These are phyloP conservation scores for Candida arabinofermentans DNA, from an alignment of 805 yeast genomes.

Conservation along the genomic window DNA sequence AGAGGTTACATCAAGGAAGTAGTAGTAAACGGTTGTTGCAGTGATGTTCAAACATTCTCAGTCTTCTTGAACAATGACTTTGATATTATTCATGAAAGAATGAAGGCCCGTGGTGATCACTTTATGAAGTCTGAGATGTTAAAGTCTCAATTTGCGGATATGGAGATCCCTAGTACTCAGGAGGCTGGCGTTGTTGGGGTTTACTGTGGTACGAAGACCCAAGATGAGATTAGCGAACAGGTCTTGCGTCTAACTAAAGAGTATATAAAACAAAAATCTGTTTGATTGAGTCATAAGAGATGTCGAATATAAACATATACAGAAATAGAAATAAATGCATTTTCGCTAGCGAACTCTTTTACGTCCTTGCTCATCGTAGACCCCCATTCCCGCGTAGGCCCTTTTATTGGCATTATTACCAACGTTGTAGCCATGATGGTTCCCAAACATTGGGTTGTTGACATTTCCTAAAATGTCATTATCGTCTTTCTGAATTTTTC, in stretches of 20 bases:
- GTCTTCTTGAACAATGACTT: slow-evolving; percentile 64
- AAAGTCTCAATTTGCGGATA: slow-evolving; percentile 66
- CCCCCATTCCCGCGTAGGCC: not conserved
- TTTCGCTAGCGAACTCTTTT: not conserved
- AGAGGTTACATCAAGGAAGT: slow-evolving; percentile 54
- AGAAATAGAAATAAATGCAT: not conserved
- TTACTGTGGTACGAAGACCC: slow-evolving; percentile 19
- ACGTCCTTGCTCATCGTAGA: not conserved
- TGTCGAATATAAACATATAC: not conserved
- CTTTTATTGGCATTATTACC: not conserved
- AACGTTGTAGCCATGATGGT: slow-evolving; percentile 6
- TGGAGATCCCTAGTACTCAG: slow-evolving; percentile 58
- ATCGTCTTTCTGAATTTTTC: slow-evolving; percentile 86
- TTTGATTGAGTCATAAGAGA: no score
- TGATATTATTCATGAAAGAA: slow-evolving; percentile 58
- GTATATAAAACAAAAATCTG: not conserved
- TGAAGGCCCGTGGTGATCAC: slow-evolving; percentile 64
- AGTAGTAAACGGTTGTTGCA: slow-evolving; percentile 9
- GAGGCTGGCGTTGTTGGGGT: slow-evolving; percentile 13
- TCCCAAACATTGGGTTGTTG: slow-evolving; percentile 22
- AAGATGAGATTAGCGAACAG: slow-evolving; percentile 12
- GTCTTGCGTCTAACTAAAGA: not conserved
- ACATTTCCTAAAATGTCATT: slow-evolving; percentile 55
- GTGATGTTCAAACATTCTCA: slow-evolving; percentile 45
- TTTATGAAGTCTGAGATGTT: slow-evolving; percentile 88